A percentile compares a stretch with the other conserved stretches of the same genome.
Evolutionary conservation across 192 early-diverging fungal genomes (phyloP).

Genomic region (Backusella liffmaniae): DNA sequence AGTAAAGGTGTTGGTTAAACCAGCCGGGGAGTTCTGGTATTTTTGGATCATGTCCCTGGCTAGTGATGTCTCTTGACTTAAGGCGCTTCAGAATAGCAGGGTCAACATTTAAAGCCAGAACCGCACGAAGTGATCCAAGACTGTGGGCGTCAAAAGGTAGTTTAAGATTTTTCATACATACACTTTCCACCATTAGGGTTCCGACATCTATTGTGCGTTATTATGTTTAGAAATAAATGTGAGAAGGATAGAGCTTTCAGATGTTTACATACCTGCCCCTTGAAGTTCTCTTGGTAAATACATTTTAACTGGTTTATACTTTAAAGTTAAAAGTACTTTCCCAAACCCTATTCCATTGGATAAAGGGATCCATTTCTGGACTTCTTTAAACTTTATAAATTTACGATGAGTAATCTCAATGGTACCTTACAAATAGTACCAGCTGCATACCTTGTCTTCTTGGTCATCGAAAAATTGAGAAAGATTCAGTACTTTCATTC

Average conservation of each 20-base stretch:
- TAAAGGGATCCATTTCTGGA: constrained; percentile 23
- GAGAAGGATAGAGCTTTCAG: background rate
- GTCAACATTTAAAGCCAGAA: constrained; percentile 19
- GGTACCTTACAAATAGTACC: background rate
- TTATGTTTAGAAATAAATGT: background rate
- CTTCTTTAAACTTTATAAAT: constrained; percentile 14
- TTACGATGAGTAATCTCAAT: background rate
- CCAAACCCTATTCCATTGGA: constrained; percentile 32
- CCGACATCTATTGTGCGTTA: constrained; percentile 16
- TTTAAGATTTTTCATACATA: constrained; percentile 7
- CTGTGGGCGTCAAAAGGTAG: constrained; percentile 9
- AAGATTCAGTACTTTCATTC: constrained; percentile 14
- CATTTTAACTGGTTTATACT: constrained; percentile 31
- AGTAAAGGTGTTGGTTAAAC: constrained; percentile 16
- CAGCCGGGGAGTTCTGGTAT: background rate
- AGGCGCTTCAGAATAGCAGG: constrained; percentile 12
- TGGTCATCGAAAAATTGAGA: constrained; percentile 17
- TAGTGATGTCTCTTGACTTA: constrained; percentile 11
- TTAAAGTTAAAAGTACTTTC: constrained; percentile 21
- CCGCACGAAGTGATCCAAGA: background rate
- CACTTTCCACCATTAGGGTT: constrained; percentile 21
- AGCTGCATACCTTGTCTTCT: constrained; percentile 4
- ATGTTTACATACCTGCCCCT: constrained; percentile 13
- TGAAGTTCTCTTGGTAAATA: constrained; percentile 1
- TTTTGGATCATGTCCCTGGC: background rate